These are phyloP conservation scores for Cenchrus fungigraminus DNA, from an alignment of 176 grass and related monocot species.

Conservation along the genomic window DNA sequence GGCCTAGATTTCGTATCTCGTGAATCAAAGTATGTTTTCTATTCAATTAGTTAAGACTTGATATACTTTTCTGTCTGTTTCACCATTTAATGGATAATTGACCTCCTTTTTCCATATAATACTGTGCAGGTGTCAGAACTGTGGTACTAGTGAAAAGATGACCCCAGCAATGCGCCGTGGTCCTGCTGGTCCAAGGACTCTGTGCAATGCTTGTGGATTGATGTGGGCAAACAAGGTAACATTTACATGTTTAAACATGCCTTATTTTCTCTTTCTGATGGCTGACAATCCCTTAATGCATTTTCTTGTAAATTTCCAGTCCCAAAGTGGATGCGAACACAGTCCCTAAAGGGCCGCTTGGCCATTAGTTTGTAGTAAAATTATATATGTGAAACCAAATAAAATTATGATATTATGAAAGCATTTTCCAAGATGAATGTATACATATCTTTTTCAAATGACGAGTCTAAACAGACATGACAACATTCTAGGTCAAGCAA, in stretches of 20 bases:
- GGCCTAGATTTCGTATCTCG: slow-evolving; percentile 60
- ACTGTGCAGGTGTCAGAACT: slow-evolving; percentile 81
- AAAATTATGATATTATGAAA: not conserved
- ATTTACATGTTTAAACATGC: not conserved
- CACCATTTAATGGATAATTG: slow-evolving; percentile 37
- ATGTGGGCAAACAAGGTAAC: slow-evolving; percentile 96
- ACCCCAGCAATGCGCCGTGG: slow-evolving; percentile 95
- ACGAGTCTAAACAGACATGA: not conserved
- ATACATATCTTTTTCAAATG: not conserved
- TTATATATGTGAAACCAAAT: not conserved
- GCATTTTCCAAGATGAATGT: not conserved
- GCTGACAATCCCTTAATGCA: not conserved
- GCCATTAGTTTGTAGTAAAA: not conserved
- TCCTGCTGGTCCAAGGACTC: slow-evolving; percentile 87
- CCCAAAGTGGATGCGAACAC: not conserved
- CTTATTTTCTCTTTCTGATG: slow-evolving; percentile 26
- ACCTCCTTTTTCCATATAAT: slow-evolving; percentile 20
- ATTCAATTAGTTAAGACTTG: slow-evolving; percentile 23
- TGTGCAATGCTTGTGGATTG: slow-evolving; percentile 96
- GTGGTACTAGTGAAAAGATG: slow-evolving; percentile 80
- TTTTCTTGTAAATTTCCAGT: slow-evolving; percentile 2
- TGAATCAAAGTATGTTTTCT: slow-evolving; percentile 71
- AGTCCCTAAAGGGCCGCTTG: not conserved
- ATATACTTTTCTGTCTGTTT: slow-evolving; percentile 36
- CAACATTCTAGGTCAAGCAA: not conserved